Percentiles rank a stretch among this genome's conserved stretches.
Conservation (phyloP, 306 rosid genomes). For the Fagus crenata region DNA sequence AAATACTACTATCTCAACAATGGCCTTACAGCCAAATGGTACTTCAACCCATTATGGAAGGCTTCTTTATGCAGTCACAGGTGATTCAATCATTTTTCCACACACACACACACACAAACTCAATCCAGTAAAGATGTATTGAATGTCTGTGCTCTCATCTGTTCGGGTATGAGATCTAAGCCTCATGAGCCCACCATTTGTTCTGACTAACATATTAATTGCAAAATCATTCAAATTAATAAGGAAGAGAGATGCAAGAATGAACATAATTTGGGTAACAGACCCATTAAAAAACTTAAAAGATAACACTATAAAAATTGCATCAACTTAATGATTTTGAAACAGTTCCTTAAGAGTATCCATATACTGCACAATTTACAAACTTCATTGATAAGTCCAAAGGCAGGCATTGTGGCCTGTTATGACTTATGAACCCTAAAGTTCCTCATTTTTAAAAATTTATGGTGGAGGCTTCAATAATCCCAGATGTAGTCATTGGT, state of each 20-base stretch:
- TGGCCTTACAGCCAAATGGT: background rate
- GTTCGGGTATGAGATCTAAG: background rate
- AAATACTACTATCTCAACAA: background rate
- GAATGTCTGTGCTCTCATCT: background rate
- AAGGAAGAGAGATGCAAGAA: background rate
- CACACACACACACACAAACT: background rate
- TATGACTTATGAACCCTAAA: conserved; percentile 1
- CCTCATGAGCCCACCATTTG: background rate
- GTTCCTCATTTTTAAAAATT: background rate
- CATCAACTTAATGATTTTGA: background rate
- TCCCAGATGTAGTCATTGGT: background rate
- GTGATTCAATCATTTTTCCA: too few relatives aligned
- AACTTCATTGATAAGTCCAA: background rate
- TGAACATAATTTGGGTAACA: background rate
- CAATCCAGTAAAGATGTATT: background rate
- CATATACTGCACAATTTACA: background rate
- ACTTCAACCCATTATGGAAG: background rate
- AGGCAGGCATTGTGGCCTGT: background rate
- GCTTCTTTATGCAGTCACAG: background rate
- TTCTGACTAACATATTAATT: background rate
- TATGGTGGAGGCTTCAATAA: background rate
- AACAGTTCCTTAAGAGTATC: background rate
- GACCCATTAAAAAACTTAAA: background rate
- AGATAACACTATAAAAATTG: background rate
- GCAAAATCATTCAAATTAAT: background rate